Conservation (phyloP, 257 asterid genomes). For the Lavandula angustifolia region DNA sequence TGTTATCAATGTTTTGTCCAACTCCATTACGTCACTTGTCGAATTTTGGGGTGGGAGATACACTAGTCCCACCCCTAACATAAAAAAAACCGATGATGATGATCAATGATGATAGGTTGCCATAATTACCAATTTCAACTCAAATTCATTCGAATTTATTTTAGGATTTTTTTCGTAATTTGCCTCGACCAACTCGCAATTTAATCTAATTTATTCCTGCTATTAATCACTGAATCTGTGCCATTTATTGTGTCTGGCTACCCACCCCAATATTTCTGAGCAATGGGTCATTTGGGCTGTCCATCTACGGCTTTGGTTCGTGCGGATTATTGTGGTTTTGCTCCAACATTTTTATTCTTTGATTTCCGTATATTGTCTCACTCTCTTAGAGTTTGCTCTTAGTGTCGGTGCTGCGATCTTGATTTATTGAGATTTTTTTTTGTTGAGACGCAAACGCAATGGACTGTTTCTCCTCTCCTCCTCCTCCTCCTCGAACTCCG, state of each 20-base stretch:
- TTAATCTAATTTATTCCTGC: slow-evolving; percentile 7
- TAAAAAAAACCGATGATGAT: too few species aligned
- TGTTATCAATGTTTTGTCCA: too few species aligned
- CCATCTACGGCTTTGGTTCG: slow-evolving; percentile 21
- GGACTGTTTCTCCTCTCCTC: slow-evolving; percentile 36
- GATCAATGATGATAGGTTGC: too few species aligned
- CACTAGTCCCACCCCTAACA: too few species aligned
- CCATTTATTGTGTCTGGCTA: slow-evolving; percentile 43
- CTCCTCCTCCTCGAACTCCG: slow-evolving; percentile 34
- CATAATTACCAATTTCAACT: slow-evolving; percentile 21
- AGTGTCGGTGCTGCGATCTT: slow-evolving; percentile 40
- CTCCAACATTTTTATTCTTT: slow-evolving; percentile 19
- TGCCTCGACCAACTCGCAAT: slow-evolving; percentile 28
- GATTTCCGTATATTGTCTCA: slow-evolving; percentile 22
- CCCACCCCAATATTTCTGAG: slow-evolving; percentile 29
- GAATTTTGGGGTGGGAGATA: too few species aligned
- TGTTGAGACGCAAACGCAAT: not conserved
- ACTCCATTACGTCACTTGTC: too few species aligned
- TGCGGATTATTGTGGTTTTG: slow-evolving; percentile 13
- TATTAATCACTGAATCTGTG: slow-evolving; percentile 31
- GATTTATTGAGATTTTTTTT: slow-evolving; percentile 18
- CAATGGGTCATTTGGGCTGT: slow-evolving; percentile 45
- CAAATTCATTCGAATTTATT: slow-evolving; percentile 7
- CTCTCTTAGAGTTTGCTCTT: not conserved
- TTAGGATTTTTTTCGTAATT: slow-evolving; percentile 21